These are phyloP conservation scores for Avicennia marina DNA, from an alignment of 257 asterid genomes.

Conservation along the genomic window DNA sequence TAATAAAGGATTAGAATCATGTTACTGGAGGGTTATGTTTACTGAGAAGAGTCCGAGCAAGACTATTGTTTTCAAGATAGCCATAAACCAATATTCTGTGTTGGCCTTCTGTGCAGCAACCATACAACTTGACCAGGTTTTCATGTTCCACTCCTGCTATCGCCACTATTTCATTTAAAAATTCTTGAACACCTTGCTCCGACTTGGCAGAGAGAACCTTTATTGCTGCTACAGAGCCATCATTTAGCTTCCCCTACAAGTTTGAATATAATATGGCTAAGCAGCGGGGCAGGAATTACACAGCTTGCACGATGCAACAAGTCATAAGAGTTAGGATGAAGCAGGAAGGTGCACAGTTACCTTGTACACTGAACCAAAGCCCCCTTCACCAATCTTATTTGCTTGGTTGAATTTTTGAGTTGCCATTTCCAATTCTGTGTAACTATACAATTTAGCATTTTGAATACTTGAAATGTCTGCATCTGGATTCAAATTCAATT, in stretches of 20 bases:
- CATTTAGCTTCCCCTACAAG: slow-evolving; percentile 71
- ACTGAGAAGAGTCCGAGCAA: slow-evolving; percentile 89
- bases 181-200: slow-evolving; percentile 71
- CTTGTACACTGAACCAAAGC: slow-evolving; percentile 88
- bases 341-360: slow-evolving; percentile 24
- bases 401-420: slow-evolving; percentile 50
- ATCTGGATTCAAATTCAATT: slow-evolving; percentile 24
- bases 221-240: slow-evolving; percentile 68
- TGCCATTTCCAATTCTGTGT: slow-evolving; percentile 57
- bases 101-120: slow-evolving; percentile 75
- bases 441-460: slow-evolving; percentile 49
- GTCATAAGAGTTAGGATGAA: neutral
- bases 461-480: slow-evolving; percentile 59
- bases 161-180: slow-evolving; percentile 57
- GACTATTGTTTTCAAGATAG: slow-evolving; percentile 84
- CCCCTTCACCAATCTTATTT: slow-evolving; percentile 87
- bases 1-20: neutral
- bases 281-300: neutral
- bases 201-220: slow-evolving; percentile 88
- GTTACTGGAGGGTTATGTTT: slow-evolving; percentile 10
- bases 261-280: slow-evolving; percentile 5
- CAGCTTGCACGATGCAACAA: no score
- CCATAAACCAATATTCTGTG: slow-evolving; percentile 84
- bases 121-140: slow-evolving; percentile 72
- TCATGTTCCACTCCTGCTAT: slow-evolving; percentile 78